Percentiles rank a stretch among this genome's conserved stretches.
These are phyloP conservation scores for Mycena metata DNA, from an alignment of 768 basidiomycete species.

Conservation along the genomic window DNA sequence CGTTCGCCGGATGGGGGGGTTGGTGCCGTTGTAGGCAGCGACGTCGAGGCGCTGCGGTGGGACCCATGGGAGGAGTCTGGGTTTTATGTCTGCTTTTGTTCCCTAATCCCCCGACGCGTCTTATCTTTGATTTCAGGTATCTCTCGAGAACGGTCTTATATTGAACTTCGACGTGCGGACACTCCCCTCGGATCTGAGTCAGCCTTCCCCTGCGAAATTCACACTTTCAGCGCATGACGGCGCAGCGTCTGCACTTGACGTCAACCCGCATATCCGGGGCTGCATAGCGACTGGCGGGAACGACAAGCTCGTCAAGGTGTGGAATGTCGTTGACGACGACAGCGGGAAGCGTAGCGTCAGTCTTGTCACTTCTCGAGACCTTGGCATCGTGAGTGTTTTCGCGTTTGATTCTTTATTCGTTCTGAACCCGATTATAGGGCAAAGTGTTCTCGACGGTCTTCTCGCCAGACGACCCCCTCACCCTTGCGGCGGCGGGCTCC, in stretches of 20 bases:
- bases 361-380: constrained; percentile 87
- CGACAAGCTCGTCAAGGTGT: constrained; percentile 96
- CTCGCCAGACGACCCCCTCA: constrained; percentile 96
- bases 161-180: constrained; percentile 93
- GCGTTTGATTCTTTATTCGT: neutral
- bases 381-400: constrained; percentile 81
- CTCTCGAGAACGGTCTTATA: constrained; percentile 94
- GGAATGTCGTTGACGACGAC: constrained; percentile 86
- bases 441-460: constrained; percentile 94
- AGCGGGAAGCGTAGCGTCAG: constrained; percentile 81
- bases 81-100: constrained; percentile 78
- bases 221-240: constrained; percentile 96
- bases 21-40: constrained; percentile 88
- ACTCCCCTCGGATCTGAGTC: constrained; percentile 75
- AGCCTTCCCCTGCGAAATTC: constrained; percentile 80
- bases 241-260: constrained; percentile 88
- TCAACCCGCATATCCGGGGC: constrained; percentile 91
- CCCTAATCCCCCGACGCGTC: neutral
- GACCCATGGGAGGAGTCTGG: constrained; percentile 93
- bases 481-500: constrained; percentile 93
- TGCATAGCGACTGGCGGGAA: constrained; percentile 95
- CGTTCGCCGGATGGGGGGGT: constrained; percentile 86
- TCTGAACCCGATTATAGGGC: constrained; percentile 67
- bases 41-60: constrained; percentile 97
- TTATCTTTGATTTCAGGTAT: constrained; percentile 68